Conservation (phyloP, 2,329 filamentous ascomycete genomes). For the Rhinocladiella mackenziei region DNA sequence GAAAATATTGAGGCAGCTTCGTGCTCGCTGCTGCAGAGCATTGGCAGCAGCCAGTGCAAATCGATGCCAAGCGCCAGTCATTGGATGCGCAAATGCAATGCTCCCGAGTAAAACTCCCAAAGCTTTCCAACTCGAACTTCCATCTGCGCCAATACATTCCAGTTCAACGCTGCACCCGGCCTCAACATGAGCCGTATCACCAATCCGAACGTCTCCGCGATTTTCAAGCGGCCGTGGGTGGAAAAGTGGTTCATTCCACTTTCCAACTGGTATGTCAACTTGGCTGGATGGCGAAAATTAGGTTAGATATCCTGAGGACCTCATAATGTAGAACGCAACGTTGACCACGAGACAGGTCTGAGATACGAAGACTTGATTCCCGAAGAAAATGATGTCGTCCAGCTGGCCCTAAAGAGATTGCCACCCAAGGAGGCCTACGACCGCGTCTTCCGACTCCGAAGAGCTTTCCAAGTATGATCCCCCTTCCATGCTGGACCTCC, state of each 20-base stretch:
- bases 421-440: slow-evolving; percentile 89
- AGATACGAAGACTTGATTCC: slow-evolving; percentile 93
- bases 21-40: not conserved
- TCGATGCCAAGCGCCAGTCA: slow-evolving; percentile 4
- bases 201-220: too few relatives aligned
- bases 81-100: not conserved
- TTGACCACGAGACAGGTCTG: slow-evolving; percentile 29
- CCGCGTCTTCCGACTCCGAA: slow-evolving; percentile 93
- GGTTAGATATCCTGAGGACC: slow-evolving; percentile 67
- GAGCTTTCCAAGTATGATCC: slow-evolving; percentile 74
- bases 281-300: slow-evolving; percentile 87
- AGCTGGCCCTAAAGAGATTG: slow-evolving; percentile 85
- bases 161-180: too few relatives aligned
- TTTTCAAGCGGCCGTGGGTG: slow-evolving; percentile 83
- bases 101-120: too few relatives aligned
- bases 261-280: slow-evolving; percentile 82
- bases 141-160: too few relatives aligned
- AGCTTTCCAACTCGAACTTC: too few relatives aligned
- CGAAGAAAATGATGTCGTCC: slow-evolving; percentile 84
- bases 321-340: slow-evolving; percentile 1
- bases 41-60: not conserved
- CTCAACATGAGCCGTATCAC: too few relatives aligned
- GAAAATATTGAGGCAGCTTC: not conserved
- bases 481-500: not conserved
- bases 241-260: slow-evolving; percentile 72